Conservation (phyloP, 1,284 basidiomycete species). For the Thecaphora thlaspeos region DNA sequence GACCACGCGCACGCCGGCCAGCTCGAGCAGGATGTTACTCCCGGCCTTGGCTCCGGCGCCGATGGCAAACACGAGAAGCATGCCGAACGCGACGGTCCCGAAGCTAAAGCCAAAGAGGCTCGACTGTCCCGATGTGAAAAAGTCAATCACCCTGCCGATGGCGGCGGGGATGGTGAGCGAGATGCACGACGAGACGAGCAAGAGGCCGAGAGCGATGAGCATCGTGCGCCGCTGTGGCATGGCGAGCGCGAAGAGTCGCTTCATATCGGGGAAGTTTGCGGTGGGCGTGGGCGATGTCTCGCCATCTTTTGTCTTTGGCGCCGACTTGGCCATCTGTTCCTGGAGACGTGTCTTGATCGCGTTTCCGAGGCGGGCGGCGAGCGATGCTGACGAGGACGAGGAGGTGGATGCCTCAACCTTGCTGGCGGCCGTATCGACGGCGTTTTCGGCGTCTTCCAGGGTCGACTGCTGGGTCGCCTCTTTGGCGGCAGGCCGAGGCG, state of each 20-base stretch:
- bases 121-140: constrained; percentile 47
- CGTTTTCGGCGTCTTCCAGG: not conserved
- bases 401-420: no score
- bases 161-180: constrained; percentile 65
- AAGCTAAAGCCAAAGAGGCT: constrained; percentile 64
- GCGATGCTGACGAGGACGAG: constrained; percentile 3
- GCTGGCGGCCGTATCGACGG: no score
- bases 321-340: constrained; percentile 27
- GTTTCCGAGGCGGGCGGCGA: constrained; percentile 11
- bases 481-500: no score
- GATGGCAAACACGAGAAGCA: constrained; percentile 78
- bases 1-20: constrained; percentile 82
- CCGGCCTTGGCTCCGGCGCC: constrained; percentile 86
- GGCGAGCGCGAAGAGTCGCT: constrained; percentile 49
- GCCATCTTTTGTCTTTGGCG: constrained; percentile 26
- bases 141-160: constrained; percentile 57
- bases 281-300: constrained; percentile 19
- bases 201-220: constrained; percentile 42
- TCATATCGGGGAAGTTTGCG: constrained; percentile 46
- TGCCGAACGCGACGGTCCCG: constrained; percentile 73
- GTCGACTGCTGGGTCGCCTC: constrained; percentile 13
- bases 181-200: constrained; percentile 63
- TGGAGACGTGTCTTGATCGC: constrained; percentile 16
- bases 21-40: constrained; percentile 82
- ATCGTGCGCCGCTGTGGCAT: constrained; percentile 48